Evolutionary conservation across 1,284 basidiomycete genomes (phyloP), one percentile per base, ranked within the genome.

Genomic region (Salmacisia buchloeana): DNA sequence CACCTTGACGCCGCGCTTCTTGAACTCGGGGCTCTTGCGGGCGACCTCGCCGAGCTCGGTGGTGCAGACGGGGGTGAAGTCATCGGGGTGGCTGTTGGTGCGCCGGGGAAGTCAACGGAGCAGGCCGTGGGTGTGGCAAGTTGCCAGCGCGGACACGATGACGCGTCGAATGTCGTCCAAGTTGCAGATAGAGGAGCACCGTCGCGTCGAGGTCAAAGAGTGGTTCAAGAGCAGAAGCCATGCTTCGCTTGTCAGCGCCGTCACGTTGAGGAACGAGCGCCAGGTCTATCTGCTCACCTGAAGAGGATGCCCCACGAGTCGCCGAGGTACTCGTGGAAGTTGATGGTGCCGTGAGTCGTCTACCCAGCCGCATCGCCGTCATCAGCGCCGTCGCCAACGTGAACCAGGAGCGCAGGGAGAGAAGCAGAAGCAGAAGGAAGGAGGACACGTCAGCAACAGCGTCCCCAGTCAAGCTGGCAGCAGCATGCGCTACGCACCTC

Each of bases 1-100:
- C 4, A 74, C 85, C 83, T 98, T 97, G 76, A 97, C 92, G 68
- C 88, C 87, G 67, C 94, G 89, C 77, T 87, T 86, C 67, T 81
- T 83, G 81, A 97, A 99, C 80, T 97, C 93, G 18, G 83, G 83
- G n/a, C 85, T 84, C 66, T 89, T 87, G 72, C 90, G 88, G 43
- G 94, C 89, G 35, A 97, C 92, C 78, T 96, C 94, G 61, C 91
- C 93, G 59, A 99, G 88, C 84, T 98, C 96, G 59, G 96, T 99
- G 57, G 96, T 82, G 74, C 81, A 82, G 13, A 81, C 83, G 63
- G 81, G 79, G 31, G 74, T 80, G 62, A 79, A 84, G 74, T 84
- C 84, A 66, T 89, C 94, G 1, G 94, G 94, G 82, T 97, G 94
- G 49, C 49, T 54, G 29, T 38, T 90, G 92, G 85, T 96, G 96